Conservation (phyloP, 805 yeast genomes). For the Diddensiella transvaalensis region DNA sequence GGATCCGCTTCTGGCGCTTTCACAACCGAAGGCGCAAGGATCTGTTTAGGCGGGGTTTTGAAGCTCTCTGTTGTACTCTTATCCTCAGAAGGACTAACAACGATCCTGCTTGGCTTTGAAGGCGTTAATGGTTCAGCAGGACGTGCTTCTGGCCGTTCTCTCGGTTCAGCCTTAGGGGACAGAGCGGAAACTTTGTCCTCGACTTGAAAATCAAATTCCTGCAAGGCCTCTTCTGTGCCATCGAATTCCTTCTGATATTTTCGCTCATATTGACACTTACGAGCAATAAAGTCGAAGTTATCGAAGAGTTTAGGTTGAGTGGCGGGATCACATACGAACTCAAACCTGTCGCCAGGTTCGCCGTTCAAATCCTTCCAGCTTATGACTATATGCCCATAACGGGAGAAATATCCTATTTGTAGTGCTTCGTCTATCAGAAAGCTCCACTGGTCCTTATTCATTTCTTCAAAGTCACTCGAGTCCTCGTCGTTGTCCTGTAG, state of each 20-base stretch:
- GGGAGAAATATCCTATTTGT: conserved; percentile 49
- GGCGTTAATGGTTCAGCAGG: conserved; percentile 7
- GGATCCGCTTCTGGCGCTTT: background rate
- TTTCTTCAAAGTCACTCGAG: conserved; percentile 42
- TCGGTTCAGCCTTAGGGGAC: background rate
- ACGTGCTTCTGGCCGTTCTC: background rate
- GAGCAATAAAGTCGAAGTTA: conserved; percentile 57
- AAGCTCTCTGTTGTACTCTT: no score
- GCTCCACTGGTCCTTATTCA: conserved; percentile 59
- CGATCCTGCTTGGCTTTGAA: background rate
- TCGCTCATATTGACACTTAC: conserved; percentile 71
- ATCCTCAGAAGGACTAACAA: background rate
- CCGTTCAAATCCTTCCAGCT: conserved; percentile 83
- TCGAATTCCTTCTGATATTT: conserved; percentile 53
- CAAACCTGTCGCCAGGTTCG: conserved; percentile 81
- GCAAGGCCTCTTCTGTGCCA: conserved; percentile 46
- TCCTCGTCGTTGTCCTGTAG: conserved; percentile 48
- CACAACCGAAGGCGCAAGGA: background rate
- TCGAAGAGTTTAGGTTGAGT: conserved; percentile 47
- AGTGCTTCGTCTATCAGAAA: conserved; percentile 64
- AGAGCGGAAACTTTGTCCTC: conserved; percentile 12
- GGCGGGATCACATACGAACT: conserved; percentile 65
- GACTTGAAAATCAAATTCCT: conserved; percentile 50
- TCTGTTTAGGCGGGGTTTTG: background rate
- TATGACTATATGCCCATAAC: conserved; percentile 55